Percentiles rank a stretch among this genome's conserved stretches.
Evolutionary conservation across 2,329 filamentous ascomycete species (phyloP).

Genomic region (Aureobasidium sp.): DNA sequence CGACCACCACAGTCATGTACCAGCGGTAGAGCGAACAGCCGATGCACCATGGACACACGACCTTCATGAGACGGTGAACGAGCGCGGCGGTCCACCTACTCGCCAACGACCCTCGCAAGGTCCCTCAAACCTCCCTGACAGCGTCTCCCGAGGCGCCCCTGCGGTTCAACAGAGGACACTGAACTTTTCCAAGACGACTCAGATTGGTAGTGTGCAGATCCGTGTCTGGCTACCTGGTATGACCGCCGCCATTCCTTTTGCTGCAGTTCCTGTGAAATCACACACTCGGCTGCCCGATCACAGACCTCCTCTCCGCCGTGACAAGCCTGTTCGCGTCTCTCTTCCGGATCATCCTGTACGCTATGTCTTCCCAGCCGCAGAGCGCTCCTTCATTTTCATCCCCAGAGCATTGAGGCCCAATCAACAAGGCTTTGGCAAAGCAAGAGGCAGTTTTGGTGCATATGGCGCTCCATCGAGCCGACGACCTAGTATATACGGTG

Average conservation of each 20-base stretch:
- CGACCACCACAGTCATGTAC: slow-evolving; percentile 17
- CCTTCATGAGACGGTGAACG: slow-evolving; percentile 64
- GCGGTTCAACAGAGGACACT: slow-evolving; percentile 21
- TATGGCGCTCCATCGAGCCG: slow-evolving; percentile 54
- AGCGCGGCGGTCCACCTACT: slow-evolving; percentile 20
- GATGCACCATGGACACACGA: slow-evolving; percentile 87
- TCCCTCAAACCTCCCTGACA: background rate
- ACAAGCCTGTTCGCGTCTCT: slow-evolving; percentile 93
- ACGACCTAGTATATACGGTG: slow-evolving; percentile 74
- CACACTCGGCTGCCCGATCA: slow-evolving; percentile 94
- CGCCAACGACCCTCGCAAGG: slow-evolving; percentile 3
- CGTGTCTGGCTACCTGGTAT: slow-evolving; percentile 74
- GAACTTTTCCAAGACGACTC: slow-evolving; percentile 69
- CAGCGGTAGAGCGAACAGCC: slow-evolving; percentile 51
- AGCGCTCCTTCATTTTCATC: slow-evolving; percentile 97
- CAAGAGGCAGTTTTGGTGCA: slow-evolving; percentile 62
- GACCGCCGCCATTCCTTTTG: slow-evolving; percentile 62
- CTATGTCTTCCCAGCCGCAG: slow-evolving; percentile 84
- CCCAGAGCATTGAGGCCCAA: slow-evolving; percentile 88
- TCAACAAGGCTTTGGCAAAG: slow-evolving; percentile 65
- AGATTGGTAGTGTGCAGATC: slow-evolving; percentile 78
- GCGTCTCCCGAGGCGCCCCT: background rate
- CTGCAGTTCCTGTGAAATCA: slow-evolving; percentile 74
- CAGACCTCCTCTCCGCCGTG: slow-evolving; percentile 82
- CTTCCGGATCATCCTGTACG: slow-evolving; percentile 70